Conservation (phyloP, 176 grass and related monocot species). For the Carex myosuroides region DNA sequence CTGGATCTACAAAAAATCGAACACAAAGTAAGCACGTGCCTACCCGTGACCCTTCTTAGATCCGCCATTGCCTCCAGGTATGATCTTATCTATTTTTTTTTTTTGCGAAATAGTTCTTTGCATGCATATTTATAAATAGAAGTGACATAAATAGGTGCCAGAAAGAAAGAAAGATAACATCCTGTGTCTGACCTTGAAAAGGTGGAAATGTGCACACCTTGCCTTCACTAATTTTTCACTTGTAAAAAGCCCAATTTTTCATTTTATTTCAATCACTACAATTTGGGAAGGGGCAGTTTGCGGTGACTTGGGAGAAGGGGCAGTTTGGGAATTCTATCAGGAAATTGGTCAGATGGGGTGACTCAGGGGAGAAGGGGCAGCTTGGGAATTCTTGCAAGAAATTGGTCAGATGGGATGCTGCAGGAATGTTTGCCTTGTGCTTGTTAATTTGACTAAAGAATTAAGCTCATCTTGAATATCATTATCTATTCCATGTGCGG, state of each 20-base stretch:
- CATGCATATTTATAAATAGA: not conserved
- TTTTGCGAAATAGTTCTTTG: not conserved
- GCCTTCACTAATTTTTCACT: not conserved
- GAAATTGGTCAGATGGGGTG: not conserved
- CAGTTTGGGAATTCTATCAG: not conserved
- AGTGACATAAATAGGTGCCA: not conserved
- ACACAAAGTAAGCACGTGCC: too few relatives aligned
- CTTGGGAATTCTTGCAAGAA: not conserved
- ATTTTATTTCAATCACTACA: not conserved
- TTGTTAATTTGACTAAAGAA: not conserved
- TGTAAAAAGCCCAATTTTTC: not conserved
- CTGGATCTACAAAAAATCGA: too few relatives aligned
- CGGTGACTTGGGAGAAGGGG: not conserved
- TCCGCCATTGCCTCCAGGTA: slow-evolving; percentile 18
- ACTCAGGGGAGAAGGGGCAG: not conserved
- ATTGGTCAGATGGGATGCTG: not conserved
- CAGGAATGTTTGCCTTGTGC: not conserved
- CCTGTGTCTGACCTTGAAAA: not conserved
- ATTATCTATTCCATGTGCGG: not conserved
- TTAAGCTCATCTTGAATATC: not conserved
- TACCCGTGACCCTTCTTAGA: too few relatives aligned
- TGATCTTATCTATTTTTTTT: not conserved
- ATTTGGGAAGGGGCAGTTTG: not conserved
- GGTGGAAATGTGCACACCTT: not conserved
- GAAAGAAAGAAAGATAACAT: not conserved